Evolutionary conservation across 2,329 filamentous ascomycete genomes (phyloP).

Genomic region (Hypocrella siamensis): DNA sequence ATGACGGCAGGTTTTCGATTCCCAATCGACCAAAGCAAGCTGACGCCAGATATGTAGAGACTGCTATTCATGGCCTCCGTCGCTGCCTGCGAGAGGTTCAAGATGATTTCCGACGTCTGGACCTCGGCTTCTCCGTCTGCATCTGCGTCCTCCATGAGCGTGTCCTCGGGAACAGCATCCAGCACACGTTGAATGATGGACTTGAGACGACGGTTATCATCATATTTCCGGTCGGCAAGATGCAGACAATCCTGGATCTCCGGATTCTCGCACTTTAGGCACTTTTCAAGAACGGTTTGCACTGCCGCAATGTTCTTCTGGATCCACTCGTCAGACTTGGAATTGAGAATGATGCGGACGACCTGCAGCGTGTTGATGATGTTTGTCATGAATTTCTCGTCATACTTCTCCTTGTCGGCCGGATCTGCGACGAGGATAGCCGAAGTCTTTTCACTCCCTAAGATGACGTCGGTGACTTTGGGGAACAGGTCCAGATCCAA

Average conservation of each 20-base stretch:
- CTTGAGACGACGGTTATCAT: conserved; percentile 54
- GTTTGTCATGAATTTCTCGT: conserved; percentile 70
- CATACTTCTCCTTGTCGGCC: conserved; percentile 53
- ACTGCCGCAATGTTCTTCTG: conserved; percentile 59
- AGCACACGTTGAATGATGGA: conserved; percentile 71
- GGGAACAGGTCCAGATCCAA: conserved; percentile 83
- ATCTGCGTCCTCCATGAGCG: conserved; percentile 56
- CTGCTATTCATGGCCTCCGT: conserved; percentile 71
- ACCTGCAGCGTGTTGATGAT: conserved; percentile 93
- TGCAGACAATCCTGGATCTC: conserved; percentile 92
- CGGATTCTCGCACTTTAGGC: conserved; percentile 71
- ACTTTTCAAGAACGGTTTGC: conserved; percentile 81
- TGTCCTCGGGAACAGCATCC: conserved; percentile 70
- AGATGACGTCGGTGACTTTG: conserved; percentile 74
- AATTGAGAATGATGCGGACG: conserved; percentile 74
- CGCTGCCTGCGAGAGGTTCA: conserved; percentile 69
- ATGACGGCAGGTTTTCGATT: conserved; percentile 74
- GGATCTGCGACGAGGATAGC: conserved; percentile 42
- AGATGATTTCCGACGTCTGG: conserved; percentile 74
- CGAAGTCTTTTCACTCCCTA: conserved; percentile 65
- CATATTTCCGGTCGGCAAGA: conserved; percentile 50
- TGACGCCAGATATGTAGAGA: conserved; percentile 78
- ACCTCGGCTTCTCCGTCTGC: conserved; percentile 73
- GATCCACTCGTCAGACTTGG: conserved; percentile 84
- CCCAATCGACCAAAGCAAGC: conserved; percentile 83